phyloP scores from a whole-genome alignment of 345 rosid species.

The Gossypium rotundifolium region DNA sequence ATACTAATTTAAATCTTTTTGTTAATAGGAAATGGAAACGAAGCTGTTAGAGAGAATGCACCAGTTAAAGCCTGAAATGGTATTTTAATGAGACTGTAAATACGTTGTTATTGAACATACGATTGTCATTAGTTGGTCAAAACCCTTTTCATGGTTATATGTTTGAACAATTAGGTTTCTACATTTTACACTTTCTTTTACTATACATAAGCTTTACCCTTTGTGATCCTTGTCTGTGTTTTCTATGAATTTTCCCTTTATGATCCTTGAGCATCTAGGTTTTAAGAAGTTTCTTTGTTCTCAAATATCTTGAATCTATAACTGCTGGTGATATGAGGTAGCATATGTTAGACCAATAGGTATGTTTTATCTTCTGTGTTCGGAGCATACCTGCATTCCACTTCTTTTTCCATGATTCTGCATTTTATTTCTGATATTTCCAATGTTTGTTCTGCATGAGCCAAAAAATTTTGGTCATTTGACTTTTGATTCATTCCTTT shows the following conservation, averaged over 20 bases:
- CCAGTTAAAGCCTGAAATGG: conserved; percentile 71
- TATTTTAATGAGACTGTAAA: conserved; percentile 19
- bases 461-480: neutral
- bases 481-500: neutral
- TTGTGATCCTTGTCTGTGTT: neutral
- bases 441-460: neutral
- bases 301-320: neutral
- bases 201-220: neutral
- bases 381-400: neutral
- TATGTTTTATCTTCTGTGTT: neutral
- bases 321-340: neutral
- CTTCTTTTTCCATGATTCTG: neutral
- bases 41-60: conserved; percentile 67
- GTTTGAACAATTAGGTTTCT: neutral
- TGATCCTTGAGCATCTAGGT: neutral
- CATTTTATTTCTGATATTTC: conserved; percentile 1
- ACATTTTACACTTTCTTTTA: neutral
- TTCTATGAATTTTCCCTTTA: neutral
- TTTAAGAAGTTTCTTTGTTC: neutral
- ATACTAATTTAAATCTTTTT: conserved; percentile 22
- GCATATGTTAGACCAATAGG: neutral
- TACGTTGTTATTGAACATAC: neutral
- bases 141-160: neutral
- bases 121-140: neutral
- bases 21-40: conserved; percentile 74